Base-by-base conservation (phyloP, 495 filamentous ascomycete genomes). In the Lophiotrema nucula region DNA sequence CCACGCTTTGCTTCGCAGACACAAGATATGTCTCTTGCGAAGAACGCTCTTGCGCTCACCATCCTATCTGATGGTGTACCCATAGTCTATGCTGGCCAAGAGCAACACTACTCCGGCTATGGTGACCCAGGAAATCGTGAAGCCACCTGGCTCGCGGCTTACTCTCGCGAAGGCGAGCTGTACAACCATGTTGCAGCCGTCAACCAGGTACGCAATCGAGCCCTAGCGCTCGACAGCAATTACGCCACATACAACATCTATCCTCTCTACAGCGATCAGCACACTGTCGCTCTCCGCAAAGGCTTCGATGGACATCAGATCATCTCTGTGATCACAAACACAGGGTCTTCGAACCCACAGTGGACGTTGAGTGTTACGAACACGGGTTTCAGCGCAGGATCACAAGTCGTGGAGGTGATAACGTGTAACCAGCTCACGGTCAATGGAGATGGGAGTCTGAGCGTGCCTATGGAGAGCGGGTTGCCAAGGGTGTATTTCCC, bases 21-120 rank as follows among this genome's bases (percentile, higher is more conserved):
- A 23, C 38, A 45, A 21, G 67, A 72, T 42, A 75, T 77, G 37
- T 72, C 82, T 2, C 76, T 86, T 3, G 76, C 83, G 25, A 83
- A 83, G 69, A 87, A 92, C 65, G 85, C 79, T 2, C 81, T 89
- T 53, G 79, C 86, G 0, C 89, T 86, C 65, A 85, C 79, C 19
- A 81, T 92, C 50, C 82, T 95, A 49, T 74, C 77, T 4, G 88
- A 89, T 55, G 83, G 83, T 13, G 82, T 86, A 18, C 83, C 84
- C 0, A 84, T 86, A 65, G 77, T 82, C 47, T 88, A 87, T 61
- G 73, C 79, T 58, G 88, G 88, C 16, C 86, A 90, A 67, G 88
- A 92, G 68, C 88, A 92, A 55, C 81, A 82, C 47, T 85, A 83
- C 66, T 64, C 70, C 4, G 39, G 88, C 45, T 65, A 72, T 11